Evolutionary conservation across 2,329 filamentous ascomycete species (phyloP), one percentile per base, ranked within the genome.

Genomic region (Colletotrichum godetiae): DNA sequence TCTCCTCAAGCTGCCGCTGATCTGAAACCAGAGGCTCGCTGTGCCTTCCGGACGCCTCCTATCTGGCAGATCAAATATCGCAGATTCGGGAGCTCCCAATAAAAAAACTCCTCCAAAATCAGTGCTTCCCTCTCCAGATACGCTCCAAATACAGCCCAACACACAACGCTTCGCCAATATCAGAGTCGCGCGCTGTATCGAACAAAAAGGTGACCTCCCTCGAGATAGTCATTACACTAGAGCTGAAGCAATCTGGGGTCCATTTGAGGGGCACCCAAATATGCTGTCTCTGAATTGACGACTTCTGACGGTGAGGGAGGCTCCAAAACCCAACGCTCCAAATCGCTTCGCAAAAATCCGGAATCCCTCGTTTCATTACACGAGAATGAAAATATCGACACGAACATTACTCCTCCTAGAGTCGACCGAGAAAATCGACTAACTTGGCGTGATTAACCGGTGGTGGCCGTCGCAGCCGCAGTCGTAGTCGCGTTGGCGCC

Each of bases 401-500:
- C 19, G 37, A 42, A 42, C 7, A 42, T 7, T 3, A 15, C 13
- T 19, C 37, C 13, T 4, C 37, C 37, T 7, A 42, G 6, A 19
- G 3, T 42, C 42, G 19, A 10, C 42, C 19, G 8, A 5, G 42
- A 49, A 49, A 19, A 19, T 42, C 37, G 37, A 15, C 7, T 19
- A 5, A 7, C 15, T 42, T 53, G 49, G 4, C 27, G 27, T 29
- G 19, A 7, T 15, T 22, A 22, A 15, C 37, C 37, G 37, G 15
- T 42, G 13, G 37, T 42, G 29, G 12, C 27, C 19, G 12, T 19
- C 8, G 29, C 6, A 8, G 22, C 11, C 27, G 33, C 31, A 64
- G 10, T 29, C 10, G 33, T 63, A 35, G 70, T 73, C 42, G 10
- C 60, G 33, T 73, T 73, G n/a, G 66, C 19, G 37, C 37, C 37